Evolutionary conservation across 768 basidiomycete species (phyloP).

Genomic region (Lyophyllum decastes): DNA sequence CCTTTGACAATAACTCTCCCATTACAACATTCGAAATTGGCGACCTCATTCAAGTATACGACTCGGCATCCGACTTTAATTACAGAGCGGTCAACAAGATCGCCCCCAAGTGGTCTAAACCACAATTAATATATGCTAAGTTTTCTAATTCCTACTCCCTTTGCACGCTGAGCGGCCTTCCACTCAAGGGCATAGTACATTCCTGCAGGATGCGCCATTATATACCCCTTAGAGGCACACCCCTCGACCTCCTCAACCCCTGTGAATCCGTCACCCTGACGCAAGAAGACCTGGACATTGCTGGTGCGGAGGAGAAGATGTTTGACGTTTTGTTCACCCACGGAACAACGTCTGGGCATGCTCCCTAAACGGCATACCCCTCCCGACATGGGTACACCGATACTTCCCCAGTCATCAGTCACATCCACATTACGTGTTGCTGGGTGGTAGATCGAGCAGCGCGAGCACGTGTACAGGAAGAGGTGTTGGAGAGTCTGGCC

Average conservation of each 20-base stretch:
- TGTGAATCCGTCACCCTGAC: neutral
- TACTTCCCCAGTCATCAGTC: neutral
- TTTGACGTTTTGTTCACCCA: neutral
- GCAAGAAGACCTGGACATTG: neutral
- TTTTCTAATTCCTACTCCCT: too few species aligned
- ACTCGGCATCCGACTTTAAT: conserved; percentile 1
- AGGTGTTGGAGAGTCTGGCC: neutral
- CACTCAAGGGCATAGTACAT: too few species aligned
- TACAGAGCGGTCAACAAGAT: neutral
- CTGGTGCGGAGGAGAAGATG: neutral
- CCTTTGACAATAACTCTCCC: conserved; percentile 1
- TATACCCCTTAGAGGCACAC: too few species aligned
- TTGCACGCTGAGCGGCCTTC: too few species aligned
- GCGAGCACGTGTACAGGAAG: neutral
- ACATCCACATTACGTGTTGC: neutral
- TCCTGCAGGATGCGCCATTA: too few species aligned
- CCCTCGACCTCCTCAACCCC: neutral
- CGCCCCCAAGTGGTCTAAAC: too few species aligned
- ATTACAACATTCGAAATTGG: too few species aligned
- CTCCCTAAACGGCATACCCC: neutral
- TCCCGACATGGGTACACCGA: neutral
- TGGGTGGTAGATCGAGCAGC: neutral
- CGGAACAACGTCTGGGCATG: neutral
- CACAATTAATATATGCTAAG: conserved; percentile 1
- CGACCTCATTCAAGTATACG: conserved; percentile 1